Conservation (phyloP, 768 basidiomycete species). For the Cubamyces sp. region DNA sequence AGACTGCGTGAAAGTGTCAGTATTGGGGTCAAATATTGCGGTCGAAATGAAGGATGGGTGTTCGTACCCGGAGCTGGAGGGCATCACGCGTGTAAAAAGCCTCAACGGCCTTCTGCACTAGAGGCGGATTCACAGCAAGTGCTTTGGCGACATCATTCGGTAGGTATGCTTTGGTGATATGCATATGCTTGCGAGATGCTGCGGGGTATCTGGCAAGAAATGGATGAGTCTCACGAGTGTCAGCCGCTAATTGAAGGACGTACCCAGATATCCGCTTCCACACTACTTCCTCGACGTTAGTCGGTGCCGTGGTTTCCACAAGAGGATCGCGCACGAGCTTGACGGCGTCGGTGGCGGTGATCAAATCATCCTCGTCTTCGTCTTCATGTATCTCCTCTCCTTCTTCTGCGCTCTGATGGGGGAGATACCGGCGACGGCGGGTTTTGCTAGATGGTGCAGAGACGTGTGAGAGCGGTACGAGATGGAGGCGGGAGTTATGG, state of each 20-base stretch:
- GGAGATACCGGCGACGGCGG: constrained; percentile 49
- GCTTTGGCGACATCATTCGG: constrained; percentile 81
- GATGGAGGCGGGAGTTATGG: constrained; percentile 77
- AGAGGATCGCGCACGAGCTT: constrained; percentile 57
- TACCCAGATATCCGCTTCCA: constrained; percentile 75
- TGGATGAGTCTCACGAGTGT: not conserved
- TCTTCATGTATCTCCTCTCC: constrained; percentile 47
- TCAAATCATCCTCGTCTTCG: constrained; percentile 51
- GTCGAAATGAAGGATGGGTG: no score
- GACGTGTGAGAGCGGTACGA: constrained; percentile 78
- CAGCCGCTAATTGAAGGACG: not conserved
- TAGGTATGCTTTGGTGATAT: constrained; percentile 77
- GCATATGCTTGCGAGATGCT: constrained; percentile 66
- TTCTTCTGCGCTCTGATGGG: constrained; percentile 50
- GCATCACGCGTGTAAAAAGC: constrained; percentile 96
- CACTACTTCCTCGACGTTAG: constrained; percentile 62
- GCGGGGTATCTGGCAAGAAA: constrained; percentile 66
- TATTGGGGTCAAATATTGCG: not conserved
- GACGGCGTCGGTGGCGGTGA: constrained; percentile 66
- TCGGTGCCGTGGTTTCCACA: constrained; percentile 61
- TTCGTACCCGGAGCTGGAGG: constrained; percentile 79
- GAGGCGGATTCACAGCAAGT: constrained; percentile 59
- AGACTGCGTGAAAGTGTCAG: constrained; percentile 50
- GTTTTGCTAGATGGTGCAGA: constrained; percentile 67
- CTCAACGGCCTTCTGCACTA: constrained; percentile 88